These are phyloP conservation scores for Aspergillus thermomutatus DNA, from an alignment of 2,329 filamentous ascomycete species.

Conservation along the genomic window DNA sequence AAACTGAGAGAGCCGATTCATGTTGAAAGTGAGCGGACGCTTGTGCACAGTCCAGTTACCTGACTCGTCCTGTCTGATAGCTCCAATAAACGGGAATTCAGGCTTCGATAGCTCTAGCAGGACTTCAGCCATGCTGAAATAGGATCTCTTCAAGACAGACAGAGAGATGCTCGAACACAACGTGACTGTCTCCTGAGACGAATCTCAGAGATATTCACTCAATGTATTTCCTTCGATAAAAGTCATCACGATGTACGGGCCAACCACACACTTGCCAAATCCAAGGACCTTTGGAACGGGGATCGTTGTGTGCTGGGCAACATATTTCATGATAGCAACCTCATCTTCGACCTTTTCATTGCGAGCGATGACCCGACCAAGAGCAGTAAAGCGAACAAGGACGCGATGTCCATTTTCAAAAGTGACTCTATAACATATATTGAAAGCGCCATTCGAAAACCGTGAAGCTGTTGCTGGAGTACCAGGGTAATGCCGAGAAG, in stretches of 20 bases:
- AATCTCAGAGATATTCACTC: slow-evolving; percentile 20
- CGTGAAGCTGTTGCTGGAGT: no score
- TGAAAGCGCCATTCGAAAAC: no score
- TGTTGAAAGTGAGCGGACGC: slow-evolving; percentile 23
- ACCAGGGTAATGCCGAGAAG: no score
- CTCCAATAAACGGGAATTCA: slow-evolving; percentile 24
- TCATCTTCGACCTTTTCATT: slow-evolving; percentile 29
- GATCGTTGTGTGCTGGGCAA: slow-evolving; percentile 22
- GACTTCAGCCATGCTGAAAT: slow-evolving; percentile 23
- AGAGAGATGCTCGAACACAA: slow-evolving; percentile 16
- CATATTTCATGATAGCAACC: slow-evolving; percentile 23
- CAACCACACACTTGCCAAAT: slow-evolving; percentile 17
- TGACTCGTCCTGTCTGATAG: slow-evolving; percentile 10
- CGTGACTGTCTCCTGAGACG: slow-evolving; percentile 9
- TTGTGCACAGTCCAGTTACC: slow-evolving; percentile 14
- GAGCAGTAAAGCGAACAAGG: slow-evolving; percentile 26
- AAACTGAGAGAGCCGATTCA: slow-evolving; percentile 27
- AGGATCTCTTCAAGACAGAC: slow-evolving; percentile 19
- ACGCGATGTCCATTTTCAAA: slow-evolving; percentile 21
- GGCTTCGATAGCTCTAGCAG: slow-evolving; percentile 25
- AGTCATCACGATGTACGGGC: slow-evolving; percentile 24
- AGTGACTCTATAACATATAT: slow-evolving; percentile 29
- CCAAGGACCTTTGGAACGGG: slow-evolving; percentile 23
- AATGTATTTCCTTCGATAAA: slow-evolving; percentile 25
- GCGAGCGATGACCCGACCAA: slow-evolving; percentile 24